Percentiles rank a stretch among this genome's conserved stretches.
phyloP scores from a whole-genome alignment of 805 yeast species.

The Candida berthetii region DNA sequence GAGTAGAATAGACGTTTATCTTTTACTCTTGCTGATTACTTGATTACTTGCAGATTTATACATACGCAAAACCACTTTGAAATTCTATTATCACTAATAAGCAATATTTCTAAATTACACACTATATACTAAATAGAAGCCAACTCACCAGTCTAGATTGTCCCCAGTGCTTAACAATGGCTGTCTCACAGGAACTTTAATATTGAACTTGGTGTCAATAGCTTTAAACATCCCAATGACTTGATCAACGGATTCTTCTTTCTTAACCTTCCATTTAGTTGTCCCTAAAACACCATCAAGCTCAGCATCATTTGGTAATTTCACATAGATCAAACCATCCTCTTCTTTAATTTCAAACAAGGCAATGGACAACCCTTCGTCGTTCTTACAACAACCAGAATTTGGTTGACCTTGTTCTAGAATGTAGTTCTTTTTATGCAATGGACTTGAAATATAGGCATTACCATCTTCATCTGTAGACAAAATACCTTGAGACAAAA shows the following conservation, averaged over 20 bases:
- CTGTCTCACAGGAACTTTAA: conserved; percentile 18
- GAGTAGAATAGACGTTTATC: no score
- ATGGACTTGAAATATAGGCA: conserved; percentile 29
- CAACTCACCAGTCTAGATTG: conserved; percentile 15
- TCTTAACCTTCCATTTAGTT: conserved; percentile 25
- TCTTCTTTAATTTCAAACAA: conserved; percentile 28
- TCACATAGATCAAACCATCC: conserved; percentile 21
- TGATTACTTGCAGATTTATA: no score
- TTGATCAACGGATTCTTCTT: conserved; percentile 13
- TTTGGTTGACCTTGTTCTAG: conserved; percentile 16
- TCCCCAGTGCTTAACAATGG: conserved; percentile 5
- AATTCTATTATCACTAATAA: no score
- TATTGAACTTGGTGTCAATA: conserved; percentile 16
- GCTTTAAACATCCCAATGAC: conserved; percentile 8
- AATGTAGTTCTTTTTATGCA: conserved; percentile 28
- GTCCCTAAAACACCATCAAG: conserved; percentile 29
- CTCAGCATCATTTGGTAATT: conserved; percentile 26
- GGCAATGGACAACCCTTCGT: conserved; percentile 24
- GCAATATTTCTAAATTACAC: no score
- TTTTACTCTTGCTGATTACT: no score
- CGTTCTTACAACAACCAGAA: conserved; percentile 25
- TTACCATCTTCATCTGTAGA: conserved; percentile 24
- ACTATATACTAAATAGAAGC: no score
- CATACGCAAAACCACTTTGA: no score
- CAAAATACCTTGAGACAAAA: conserved; percentile 27